Percentiles rank a stretch among this genome's conserved stretches.
phyloP scores from a whole-genome alignment of 352 stramenopile genomes.

The Pythium insidiosum region DNA sequence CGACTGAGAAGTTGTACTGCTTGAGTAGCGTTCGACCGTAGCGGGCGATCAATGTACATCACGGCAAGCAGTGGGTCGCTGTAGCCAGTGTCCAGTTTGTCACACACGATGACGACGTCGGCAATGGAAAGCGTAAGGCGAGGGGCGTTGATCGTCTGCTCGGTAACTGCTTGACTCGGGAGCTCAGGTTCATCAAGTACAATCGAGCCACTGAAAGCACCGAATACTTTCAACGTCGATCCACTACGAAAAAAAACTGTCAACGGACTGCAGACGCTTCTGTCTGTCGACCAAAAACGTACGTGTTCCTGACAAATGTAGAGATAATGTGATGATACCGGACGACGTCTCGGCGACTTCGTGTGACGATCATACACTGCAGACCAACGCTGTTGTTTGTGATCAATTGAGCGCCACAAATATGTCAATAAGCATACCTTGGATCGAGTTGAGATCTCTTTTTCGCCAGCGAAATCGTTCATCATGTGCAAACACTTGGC shows the following conservation, averaged over 20 bases:
- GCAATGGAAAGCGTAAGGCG: slow-evolving; percentile 39
- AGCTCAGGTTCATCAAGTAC: slow-evolving; percentile 12
- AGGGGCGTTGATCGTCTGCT: slow-evolving; percentile 58
- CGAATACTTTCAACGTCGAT: slow-evolving; percentile 56
- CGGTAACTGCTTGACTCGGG: slow-evolving; percentile 24
- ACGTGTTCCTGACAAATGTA: slow-evolving; percentile 49
- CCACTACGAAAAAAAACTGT: too few relatives aligned
- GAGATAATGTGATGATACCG: slow-evolving; percentile 60
- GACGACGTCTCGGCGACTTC: slow-evolving; percentile 72
- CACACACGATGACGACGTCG: slow-evolving; percentile 77
- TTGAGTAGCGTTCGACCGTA: slow-evolving; percentile 49
- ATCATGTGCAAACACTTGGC: slow-evolving; percentile 71
- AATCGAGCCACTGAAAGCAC: slow-evolving; percentile 51
- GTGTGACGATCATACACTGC: slow-evolving; percentile 78
- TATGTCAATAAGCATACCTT: slow-evolving; percentile 18
- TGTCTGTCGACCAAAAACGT: background rate
- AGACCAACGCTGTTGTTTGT: background rate
- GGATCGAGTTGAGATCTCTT: slow-evolving; percentile 11
- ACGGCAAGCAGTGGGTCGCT: slow-evolving; percentile 63
- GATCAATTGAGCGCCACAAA: too few relatives aligned
- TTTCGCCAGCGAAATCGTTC: slow-evolving; percentile 44
- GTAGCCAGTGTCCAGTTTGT: slow-evolving; percentile 83
- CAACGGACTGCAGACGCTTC: background rate
- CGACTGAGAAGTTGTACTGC: slow-evolving; percentile 78
- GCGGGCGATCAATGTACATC: slow-evolving; percentile 81